phyloP scores from a whole-genome alignment of 2,329 filamentous ascomycete species.

The Fusarium protoensiforme region DNA sequence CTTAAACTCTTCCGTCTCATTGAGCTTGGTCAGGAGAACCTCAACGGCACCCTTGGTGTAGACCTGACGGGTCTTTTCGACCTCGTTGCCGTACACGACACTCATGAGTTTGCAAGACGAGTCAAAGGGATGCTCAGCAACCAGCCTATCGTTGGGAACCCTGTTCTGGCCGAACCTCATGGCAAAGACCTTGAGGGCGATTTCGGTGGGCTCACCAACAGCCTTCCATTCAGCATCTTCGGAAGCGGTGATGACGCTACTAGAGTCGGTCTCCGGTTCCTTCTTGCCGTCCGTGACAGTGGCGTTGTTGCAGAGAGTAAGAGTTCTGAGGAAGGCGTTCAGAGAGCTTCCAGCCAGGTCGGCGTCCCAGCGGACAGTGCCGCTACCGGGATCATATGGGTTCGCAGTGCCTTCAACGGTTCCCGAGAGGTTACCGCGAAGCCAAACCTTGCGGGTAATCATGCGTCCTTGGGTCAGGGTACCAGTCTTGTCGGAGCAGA shows the following conservation, averaged over 20 bases:
- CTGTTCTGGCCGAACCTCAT: conserved; percentile 71
- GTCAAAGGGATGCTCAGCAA: conserved; percentile 78
- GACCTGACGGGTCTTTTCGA: conserved; percentile 52
- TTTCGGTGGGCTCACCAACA: conserved; percentile 76
- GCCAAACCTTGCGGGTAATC: conserved; percentile 72
- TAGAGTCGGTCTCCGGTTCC: conserved; percentile 58
- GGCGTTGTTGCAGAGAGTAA: conserved; percentile 72
- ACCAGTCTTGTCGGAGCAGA: conserved; percentile 78
- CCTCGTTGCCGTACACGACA: conserved; percentile 66
- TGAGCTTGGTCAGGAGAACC: conserved; percentile 63
- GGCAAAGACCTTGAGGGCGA: conserved; percentile 78
- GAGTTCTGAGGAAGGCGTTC: conserved; percentile 62
- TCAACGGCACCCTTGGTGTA: conserved; percentile 71
- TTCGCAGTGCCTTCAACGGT: conserved; percentile 66
- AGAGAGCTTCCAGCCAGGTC: conserved; percentile 54
- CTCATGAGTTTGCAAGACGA: conserved; percentile 81
- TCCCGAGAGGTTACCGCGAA: conserved; percentile 64
- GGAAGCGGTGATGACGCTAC: conserved; percentile 58
- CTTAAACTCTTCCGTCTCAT: conserved; percentile 60
- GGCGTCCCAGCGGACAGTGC: conserved; percentile 59
- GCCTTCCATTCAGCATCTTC: conserved; percentile 64
- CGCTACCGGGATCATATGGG: conserved; percentile 71
- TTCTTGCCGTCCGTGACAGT: conserved; percentile 61
- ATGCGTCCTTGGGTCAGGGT: conserved; percentile 75
- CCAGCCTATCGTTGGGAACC: conserved; percentile 55